Base-by-base conservation (phyloP, 805 yeast genomes). In the Kregervanrija delftensis region DNA sequence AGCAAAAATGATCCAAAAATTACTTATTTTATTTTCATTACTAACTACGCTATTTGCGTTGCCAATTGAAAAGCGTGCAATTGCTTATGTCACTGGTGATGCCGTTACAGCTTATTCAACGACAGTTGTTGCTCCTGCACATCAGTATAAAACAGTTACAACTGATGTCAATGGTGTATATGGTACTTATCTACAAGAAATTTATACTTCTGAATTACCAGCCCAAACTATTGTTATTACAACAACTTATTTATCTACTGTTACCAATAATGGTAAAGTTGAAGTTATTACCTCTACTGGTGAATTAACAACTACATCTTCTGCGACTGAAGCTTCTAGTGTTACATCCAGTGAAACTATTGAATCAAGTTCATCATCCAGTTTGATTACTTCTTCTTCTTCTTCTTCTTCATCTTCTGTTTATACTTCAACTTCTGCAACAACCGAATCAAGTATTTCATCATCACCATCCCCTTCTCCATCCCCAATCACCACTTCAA, bases 121-220 rank as follows among this genome's bases (percentile, higher is more conserved):
- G 11, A 54, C 57, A 9, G 39, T 30, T 12, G 51, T 48, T 11
- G 40, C 50, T 15, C 52, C 54, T 13, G 39, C 48, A n/a, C 49
- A 45, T 8, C 28, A 22, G 28, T 48, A 47, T n/a, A 30, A 35
- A 15, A 56, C 59, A 3, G 55, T 49, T 16, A 52, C 56, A 12
- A 53, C 55, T 6, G 46, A 39, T 35, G 39, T 53, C 5, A 32
- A 49, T 40, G 56, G 56, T 35, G 45, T 43, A 16, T 35, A 41
- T 15, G 56, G 56, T 30, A 53, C 56, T 13, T 53, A 39, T 33
- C 30, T 53, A 17, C 49, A 53, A 50, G 41, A 53, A 17, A 56
- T 62, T 6, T 55, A 57, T 43, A 63, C 67, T 41, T 60, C 65
- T 9, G 53, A 59, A 11, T 40, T 50, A n/a, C 45, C 56, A 2